Conservation (phyloP, 2,329 filamentous ascomycete species). For the Lachnellula suecica region DNA sequence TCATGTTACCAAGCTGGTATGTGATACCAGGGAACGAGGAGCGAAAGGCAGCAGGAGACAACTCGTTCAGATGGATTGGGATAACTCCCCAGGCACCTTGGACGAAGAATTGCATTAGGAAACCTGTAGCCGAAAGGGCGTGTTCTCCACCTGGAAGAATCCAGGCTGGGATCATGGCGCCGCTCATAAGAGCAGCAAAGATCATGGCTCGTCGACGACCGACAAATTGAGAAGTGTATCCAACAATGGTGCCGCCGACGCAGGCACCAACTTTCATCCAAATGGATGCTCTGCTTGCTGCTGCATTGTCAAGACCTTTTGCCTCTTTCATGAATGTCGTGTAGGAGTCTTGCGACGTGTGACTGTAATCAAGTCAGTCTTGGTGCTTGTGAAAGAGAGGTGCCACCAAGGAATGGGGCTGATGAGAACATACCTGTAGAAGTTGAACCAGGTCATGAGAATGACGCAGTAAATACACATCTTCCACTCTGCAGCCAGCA, state of each 20-base stretch:
- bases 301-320: conserved; percentile 64
- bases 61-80: conserved; percentile 72
- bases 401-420: no score
- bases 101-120: conserved; percentile 80
- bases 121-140: conserved; percentile 74
- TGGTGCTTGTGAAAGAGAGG: not conserved
- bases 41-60: conserved; percentile 68
- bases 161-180: conserved; percentile 79
- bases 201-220: conserved; percentile 70
- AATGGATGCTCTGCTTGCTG: conserved; percentile 68
- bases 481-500: conserved; percentile 71
- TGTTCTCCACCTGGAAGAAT: conserved; percentile 56
- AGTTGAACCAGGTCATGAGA: conserved; percentile 69
- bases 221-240: conserved; percentile 67
- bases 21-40: conserved; percentile 70
- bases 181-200: conserved; percentile 56
- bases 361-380: conserved; percentile 41
- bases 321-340: no score
- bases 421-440: conserved; percentile 43
- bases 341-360: no score
- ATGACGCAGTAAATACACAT: conserved; percentile 76
- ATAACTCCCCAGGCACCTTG: conserved; percentile 77
- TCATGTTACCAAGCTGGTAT: conserved; percentile 76
- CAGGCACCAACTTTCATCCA: conserved; percentile 67
- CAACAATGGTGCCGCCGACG: conserved; percentile 62